A percentile compares a stretch with the other conserved stretches of the same genome.
phyloP scores from a whole-genome alignment of 2,329 filamentous ascomycete genomes.

The Mycocentrospora acerina region DNA sequence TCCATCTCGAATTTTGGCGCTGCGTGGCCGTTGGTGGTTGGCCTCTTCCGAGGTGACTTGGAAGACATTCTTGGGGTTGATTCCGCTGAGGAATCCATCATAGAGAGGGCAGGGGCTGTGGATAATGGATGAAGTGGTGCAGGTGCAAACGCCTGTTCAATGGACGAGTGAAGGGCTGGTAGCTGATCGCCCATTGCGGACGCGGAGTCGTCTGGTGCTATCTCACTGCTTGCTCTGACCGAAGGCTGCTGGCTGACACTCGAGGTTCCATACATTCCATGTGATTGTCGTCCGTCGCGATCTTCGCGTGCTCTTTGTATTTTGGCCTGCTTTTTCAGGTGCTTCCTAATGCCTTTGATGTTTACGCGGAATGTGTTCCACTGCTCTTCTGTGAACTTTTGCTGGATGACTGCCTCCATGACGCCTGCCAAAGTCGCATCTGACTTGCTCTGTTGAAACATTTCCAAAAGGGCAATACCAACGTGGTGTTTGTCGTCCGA shows the following conservation, averaged over 20 bases:
- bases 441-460: slow-evolving; percentile 45
- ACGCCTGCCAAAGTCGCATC: slow-evolving; percentile 42
- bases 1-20: slow-evolving; percentile 21
- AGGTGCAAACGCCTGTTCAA: slow-evolving; percentile 9
- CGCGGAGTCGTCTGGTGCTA: slow-evolving; percentile 26
- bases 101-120: slow-evolving; percentile 30
- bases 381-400: slow-evolving; percentile 44
- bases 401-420: slow-evolving; percentile 47
- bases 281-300: slow-evolving; percentile 15
- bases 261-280: slow-evolving; percentile 36
- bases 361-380: slow-evolving; percentile 44
- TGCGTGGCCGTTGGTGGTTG: slow-evolving; percentile 21
- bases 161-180: slow-evolving; percentile 15
- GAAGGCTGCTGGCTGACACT: slow-evolving; percentile 21
- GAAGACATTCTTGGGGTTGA: slow-evolving; percentile 28
- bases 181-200: slow-evolving; percentile 24
- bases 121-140: slow-evolving; percentile 28
- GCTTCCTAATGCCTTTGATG: slow-evolving; percentile 48
- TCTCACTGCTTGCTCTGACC: slow-evolving; percentile 26
- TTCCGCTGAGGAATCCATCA: slow-evolving; percentile 25
- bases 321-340: slow-evolving; percentile 34
- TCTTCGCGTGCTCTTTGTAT: slow-evolving; percentile 18
- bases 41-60: slow-evolving; percentile 36
- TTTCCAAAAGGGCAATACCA: slow-evolving; percentile 43
- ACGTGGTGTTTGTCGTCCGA: slow-evolving; percentile 33